These are phyloP conservation scores for Cerioporus squamosus DNA, from an alignment of 1,284 basidiomycete genomes.

Conservation along the genomic window DNA sequence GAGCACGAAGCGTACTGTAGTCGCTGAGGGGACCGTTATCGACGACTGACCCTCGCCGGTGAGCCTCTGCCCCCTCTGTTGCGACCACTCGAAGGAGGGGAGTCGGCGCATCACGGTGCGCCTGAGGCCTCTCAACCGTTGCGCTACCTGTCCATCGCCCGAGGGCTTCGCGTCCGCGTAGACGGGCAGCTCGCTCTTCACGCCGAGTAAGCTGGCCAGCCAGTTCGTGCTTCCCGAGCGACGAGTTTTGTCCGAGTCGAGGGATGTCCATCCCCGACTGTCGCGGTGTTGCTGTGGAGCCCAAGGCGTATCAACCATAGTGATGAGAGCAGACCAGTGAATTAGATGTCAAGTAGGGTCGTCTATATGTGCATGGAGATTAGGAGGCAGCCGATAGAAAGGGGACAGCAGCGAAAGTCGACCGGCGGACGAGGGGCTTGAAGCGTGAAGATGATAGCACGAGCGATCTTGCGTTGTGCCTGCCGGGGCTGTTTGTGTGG, in stretches of 20 bases:
- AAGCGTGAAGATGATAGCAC: slow-evolving; percentile 4
- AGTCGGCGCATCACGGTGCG: slow-evolving; percentile 23
- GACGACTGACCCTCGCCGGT: slow-evolving; percentile 9
- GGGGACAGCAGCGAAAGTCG: slow-evolving; percentile 14
- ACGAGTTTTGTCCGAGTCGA: slow-evolving; percentile 21
- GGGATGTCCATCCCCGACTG: slow-evolving; percentile 19
- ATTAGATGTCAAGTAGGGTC: slow-evolving; percentile 16
- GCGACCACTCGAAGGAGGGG: slow-evolving; percentile 22
- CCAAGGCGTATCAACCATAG: slow-evolving; percentile 24
- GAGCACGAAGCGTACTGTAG: slow-evolving; percentile 55
- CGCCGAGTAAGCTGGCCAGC: slow-evolving; percentile 30
- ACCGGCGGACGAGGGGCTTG: slow-evolving; percentile 15
- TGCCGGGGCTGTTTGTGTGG: not conserved
- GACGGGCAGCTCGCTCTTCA: slow-evolving; percentile 21
- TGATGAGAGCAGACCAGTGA: not conserved
- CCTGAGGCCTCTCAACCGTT: slow-evolving; percentile 25
- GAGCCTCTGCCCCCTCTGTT: slow-evolving; percentile 11
- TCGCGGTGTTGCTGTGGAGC: slow-evolving; percentile 18
- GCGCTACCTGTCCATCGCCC: slow-evolving; percentile 17
- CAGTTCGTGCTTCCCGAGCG: slow-evolving; percentile 23
- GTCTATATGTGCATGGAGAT: slow-evolving; percentile 26
- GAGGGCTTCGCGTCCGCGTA: slow-evolving; percentile 25
- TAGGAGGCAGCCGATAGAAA: slow-evolving; percentile 15
- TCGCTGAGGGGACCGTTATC: slow-evolving; percentile 30
- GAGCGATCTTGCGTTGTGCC: not conserved